Base-by-base conservation (phyloP, 2,329 filamentous ascomycete species). In the Trichophyton equinum region DNA sequence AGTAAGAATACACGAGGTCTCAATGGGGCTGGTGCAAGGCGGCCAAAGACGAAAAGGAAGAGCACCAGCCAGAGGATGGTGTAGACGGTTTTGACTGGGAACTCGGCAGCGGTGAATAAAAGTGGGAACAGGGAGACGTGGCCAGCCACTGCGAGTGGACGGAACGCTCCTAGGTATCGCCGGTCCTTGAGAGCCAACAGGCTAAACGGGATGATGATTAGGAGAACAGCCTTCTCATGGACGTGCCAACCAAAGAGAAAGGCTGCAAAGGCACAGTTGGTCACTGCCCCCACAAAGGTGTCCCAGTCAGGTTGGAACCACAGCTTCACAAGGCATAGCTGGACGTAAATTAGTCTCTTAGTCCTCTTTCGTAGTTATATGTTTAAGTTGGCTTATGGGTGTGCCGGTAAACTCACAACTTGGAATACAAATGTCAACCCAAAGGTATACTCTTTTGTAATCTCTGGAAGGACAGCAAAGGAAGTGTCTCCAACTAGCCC, bases 171-270 rank as follows among this genome's bases (percentile, higher is more conserved):
- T 36, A 97, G 85, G 70, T 96, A 91, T 27, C 94, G 85, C 58
- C 94, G 84, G 72, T 97, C 91, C 71, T 87, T 88, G 58, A 97
- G 82, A 0, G 92, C 91, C 63, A 97, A 86, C 63, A 99, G 81
- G 67, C 89, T 95, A 78, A 97, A 97, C 0, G 94, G 94, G 57
- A 97, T 88, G 66, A 99, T 91, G 70, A 97, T 87, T 20, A 97
- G 82, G 22, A 99, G 81, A 61, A 99, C 88, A 1, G 94, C 94
- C 75, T 99, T 99, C 72, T 99, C 94, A 69, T 99, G 94, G 7
- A 99, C 94, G 70, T 99, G 94, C 91, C 92, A 99, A 61, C 94
- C 92, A 68, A 97, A 97, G 8, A 99, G 81, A 76, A 99, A 99
- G 0, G 92, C 96, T 0, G 92, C 88, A 71, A 96, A 99, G 62